Evolutionary conservation across 257 asterid genomes (phyloP).

Genomic region (Vinca minor): DNA sequence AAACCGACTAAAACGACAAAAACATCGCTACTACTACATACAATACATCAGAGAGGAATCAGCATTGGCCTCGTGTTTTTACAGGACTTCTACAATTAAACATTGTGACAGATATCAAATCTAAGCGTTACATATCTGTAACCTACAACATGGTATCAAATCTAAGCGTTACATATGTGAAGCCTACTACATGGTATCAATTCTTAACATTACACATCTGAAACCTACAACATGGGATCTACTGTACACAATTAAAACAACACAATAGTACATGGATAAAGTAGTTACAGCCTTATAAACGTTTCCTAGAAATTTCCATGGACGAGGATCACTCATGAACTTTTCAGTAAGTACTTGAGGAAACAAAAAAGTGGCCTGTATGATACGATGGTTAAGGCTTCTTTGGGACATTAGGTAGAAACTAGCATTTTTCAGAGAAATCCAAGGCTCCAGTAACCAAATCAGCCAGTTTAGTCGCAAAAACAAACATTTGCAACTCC

Average conservation of each 20-base stretch:
- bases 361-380: constrained; percentile 31
- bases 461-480: constrained; percentile 28
- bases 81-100: constrained; percentile 27
- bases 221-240: constrained; percentile 17
- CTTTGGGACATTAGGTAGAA: constrained; percentile 41
- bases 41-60: constrained; percentile 1
- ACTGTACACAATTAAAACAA: not conserved
- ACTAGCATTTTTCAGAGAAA: constrained; percentile 45
- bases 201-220: not conserved
- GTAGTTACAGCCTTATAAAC: not conserved
- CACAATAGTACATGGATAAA: constrained; percentile 2
- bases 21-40: constrained; percentile 2
- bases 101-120: constrained; percentile 1
- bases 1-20: constrained; percentile 7
- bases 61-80: constrained; percentile 11
- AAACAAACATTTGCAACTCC: constrained; percentile 40
- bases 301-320: constrained; percentile 23
- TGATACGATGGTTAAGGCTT: constrained; percentile 46
- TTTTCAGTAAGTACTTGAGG: constrained; percentile 21
- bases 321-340: constrained; percentile 21
- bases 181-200: constrained; percentile 16
- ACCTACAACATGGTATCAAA: constrained; percentile 19
- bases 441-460: constrained; percentile 36
- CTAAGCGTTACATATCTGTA: constrained; percentile 12
- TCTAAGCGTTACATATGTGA: not conserved